Percentiles rank a stretch among this genome's conserved stretches.
Evolutionary conservation across 2,329 filamentous ascomycete species (phyloP).

Genomic region (Scedosporium minutisporum): DNA sequence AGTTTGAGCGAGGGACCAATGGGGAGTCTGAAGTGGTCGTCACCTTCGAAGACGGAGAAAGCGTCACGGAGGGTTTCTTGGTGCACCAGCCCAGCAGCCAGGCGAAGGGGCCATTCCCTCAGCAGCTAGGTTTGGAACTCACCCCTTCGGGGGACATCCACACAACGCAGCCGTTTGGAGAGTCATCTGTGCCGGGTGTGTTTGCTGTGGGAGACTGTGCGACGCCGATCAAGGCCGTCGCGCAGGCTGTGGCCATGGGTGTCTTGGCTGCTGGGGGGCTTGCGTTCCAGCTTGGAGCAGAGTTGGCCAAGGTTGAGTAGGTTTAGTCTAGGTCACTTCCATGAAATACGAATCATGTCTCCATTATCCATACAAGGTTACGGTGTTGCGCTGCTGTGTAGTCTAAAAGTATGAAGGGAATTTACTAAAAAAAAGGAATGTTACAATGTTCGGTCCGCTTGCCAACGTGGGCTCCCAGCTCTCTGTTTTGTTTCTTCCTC

Average conservation of each 20-base stretch:
- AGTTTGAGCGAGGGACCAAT: slow-evolving; percentile 17
- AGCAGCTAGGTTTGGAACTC: slow-evolving; percentile 34
- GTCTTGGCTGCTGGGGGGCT: slow-evolving; percentile 18
- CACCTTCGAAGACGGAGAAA: slow-evolving; percentile 28
- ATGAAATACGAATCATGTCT: not conserved
- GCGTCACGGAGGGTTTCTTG: slow-evolving; percentile 28
- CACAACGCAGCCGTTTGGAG: slow-evolving; percentile 31
- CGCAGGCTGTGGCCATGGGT: slow-evolving; percentile 20
- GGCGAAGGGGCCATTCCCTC: slow-evolving; percentile 29
- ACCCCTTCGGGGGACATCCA: slow-evolving; percentile 32
- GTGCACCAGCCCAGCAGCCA: slow-evolving; percentile 19
- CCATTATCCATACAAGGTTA: too few species aligned
- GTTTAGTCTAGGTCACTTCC: too few species aligned
- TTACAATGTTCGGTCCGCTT: too few species aligned
- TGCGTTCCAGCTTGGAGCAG: slow-evolving; percentile 13
- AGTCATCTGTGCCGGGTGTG: slow-evolving; percentile 39
- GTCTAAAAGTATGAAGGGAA: too few species aligned
- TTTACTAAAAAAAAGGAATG: too few species aligned
- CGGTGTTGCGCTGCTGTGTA: too few species aligned
- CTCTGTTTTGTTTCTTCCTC: too few species aligned
- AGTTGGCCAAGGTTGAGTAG: not conserved
- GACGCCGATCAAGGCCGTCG: slow-evolving; percentile 18
- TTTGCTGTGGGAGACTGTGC: slow-evolving; percentile 44
- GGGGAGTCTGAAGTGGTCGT: slow-evolving; percentile 21
- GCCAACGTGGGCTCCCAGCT: too few species aligned